Conservation (phyloP, 495 filamentous ascomycete species). For the Penicillium antarcticum region DNA sequence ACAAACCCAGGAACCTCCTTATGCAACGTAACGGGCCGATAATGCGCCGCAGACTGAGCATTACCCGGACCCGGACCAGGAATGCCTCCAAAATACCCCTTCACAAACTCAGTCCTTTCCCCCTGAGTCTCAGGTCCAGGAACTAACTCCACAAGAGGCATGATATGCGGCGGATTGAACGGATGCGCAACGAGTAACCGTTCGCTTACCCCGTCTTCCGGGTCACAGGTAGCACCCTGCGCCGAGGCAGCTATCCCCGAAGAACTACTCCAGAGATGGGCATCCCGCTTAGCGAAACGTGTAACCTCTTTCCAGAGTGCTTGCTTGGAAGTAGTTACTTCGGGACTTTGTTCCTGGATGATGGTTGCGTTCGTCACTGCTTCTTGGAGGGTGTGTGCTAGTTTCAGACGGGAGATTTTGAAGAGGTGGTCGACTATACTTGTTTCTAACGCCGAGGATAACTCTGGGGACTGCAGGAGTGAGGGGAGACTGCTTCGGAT, state of each 20-base stretch:
- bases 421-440: conserved; percentile 17
- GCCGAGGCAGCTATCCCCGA: conserved; percentile 52
- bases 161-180: conserved; percentile 62
- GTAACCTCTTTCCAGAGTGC: conserved; percentile 49
- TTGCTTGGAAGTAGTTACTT: conserved; percentile 49
- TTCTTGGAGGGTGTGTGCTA: conserved; percentile 33
- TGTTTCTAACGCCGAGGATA: conserved; percentile 2
- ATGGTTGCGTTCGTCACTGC: conserved; percentile 47
- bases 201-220: conserved; percentile 33
- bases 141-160: conserved; percentile 61
- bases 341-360: conserved; percentile 59
- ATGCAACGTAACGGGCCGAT: conserved; percentile 47
- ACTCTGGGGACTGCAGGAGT: conserved; percentile 10
- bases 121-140: conserved; percentile 39
- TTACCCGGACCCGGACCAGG: conserved; percentile 29
- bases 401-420: conserved; percentile 26
- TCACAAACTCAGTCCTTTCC: conserved; percentile 38
- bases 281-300: conserved; percentile 24
- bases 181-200: conserved; percentile 57
- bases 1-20: conserved; percentile 55
- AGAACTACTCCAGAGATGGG: conserved; percentile 56
- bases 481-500: conserved; percentile 37
- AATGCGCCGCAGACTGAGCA: conserved; percentile 1
- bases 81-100: conserved; percentile 44
- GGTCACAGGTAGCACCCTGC: conserved; percentile 28